Conservation (phyloP, 805 yeast species). For the Lipomyces mesembrius region DNA sequence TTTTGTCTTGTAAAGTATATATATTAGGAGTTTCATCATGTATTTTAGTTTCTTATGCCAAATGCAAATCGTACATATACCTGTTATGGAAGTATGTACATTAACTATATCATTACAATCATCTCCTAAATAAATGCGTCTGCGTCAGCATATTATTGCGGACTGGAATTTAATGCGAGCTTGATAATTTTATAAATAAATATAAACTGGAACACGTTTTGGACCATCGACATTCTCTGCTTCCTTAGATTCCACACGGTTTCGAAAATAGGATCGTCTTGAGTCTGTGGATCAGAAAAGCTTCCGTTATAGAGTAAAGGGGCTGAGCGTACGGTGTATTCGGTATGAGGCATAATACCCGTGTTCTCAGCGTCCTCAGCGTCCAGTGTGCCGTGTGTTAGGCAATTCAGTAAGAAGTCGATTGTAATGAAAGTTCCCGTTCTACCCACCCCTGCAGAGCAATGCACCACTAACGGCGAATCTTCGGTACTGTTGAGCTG, state of each 20-base stretch:
- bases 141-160: neutral
- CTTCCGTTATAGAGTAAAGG: neutral
- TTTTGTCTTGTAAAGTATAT: constrained; percentile 3
- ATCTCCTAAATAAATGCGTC: neutral
- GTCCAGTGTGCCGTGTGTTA: constrained; percentile 9
- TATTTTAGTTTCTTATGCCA: constrained; percentile 5
- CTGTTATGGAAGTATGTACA: neutral
- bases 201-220: constrained; percentile 47
- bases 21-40: neutral
- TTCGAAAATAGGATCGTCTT: constrained; percentile 40
- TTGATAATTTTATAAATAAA: constrained; percentile 45
- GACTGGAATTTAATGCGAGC: constrained; percentile 2
- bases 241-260: constrained; percentile 47
- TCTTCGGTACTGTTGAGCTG: constrained; percentile 48
- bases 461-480: constrained; percentile 75
- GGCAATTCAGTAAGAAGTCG: constrained; percentile 53
- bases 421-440: constrained; percentile 86
- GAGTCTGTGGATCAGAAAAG: neutral
- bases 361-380: too few relatives aligned
- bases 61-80: neutral
- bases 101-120: neutral
- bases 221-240: constrained; percentile 52
- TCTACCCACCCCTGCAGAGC: constrained; percentile 97
- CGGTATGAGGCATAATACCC: neutral
- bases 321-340: neutral